Evolutionary conservation across 2,329 filamentous ascomycete species (phyloP), one percentile per base, ranked within the genome.

Genomic region (Metarhizium anisopliae): DNA sequence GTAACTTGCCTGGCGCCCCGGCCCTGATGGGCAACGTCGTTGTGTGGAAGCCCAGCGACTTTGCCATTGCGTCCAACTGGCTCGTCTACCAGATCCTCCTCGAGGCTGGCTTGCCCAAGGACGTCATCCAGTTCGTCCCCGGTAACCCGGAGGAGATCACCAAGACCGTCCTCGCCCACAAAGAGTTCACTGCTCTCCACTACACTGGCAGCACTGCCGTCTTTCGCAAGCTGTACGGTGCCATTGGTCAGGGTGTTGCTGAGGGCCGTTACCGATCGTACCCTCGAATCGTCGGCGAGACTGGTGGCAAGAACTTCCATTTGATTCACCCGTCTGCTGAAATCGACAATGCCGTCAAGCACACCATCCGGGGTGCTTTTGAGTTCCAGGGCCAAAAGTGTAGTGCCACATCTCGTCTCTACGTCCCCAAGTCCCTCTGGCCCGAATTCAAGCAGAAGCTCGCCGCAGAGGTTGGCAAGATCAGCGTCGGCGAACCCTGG

Each of bases 31-130:
- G 92, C 57, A 97, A 97, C 71, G 93, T 96, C 2, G 90, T 96
- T 4, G 75, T 97, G 50, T 97, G 92, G 92, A 97, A 97, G 79
- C 92, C 92, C n/a, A 94, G 89, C 14, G 90, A 93, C 63, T 86
- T 79, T 16, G 89, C 92, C 42, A 88, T 96, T 59, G 87, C 87
- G n/a, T 91, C 89, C 60, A 95, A 92, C 77, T 95, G 88, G 84
- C 78, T 97, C 55, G 78, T 96, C 49, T 92, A 96, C 77, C 81
- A 92, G 69, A 95, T 96, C 69, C 80, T 97, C 16, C 77, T 94
- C 30, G 93, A 97, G 75, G 91, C 93, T 32, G 93, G 93, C 45
- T 82, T 97, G 53, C 93, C 93, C 43, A 83, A 84, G 65, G 85
- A 93, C 62, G 93, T 96, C 53, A 90, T 97, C 61, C 93, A 96